Evolutionary conservation across 192 early-diverging fungal genomes (phyloP), one percentile per base, ranked within the genome.

Genomic region (Bifiguratus adelaidae): DNA sequence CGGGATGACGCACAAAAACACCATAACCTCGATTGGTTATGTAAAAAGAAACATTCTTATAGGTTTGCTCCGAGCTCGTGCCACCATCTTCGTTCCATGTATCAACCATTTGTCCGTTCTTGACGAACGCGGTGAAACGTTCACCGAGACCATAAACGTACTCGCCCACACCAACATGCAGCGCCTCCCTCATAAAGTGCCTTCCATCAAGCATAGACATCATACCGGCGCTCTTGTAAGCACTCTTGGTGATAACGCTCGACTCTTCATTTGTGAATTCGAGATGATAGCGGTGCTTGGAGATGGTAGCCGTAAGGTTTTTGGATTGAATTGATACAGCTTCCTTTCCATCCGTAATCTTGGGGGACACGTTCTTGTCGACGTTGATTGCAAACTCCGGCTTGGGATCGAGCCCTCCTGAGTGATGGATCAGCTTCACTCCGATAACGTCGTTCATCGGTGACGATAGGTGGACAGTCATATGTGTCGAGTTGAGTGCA

Each of bases 61-160:
- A 45, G 3, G 44, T 30, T 8, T 30, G 29, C 29, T 30, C 44
- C 1, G 44, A 45, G 16, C 44, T 45, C 3, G 44, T 45, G 21
- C 44, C 44, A 30, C 44, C 44, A 19, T 45, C 44, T 26, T 45
- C 44, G 44, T 45, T 45, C 44, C 44, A 45, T 3, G 44, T 45
- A 6, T 45, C 44, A 12, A 45, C 32, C 7, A 30, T 30, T 28
- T 45, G 44, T 20, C 44, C 44, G 5, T 45, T 45, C 44, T 45
- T 45, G 15, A 45, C 22, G 15, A 13, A 45, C 16, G 44, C 28
- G 12, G 28, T 30, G 20, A 45, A 45, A 1, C 44, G 25, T 20
- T 45, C 44, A 30, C 44, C 44, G 15, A 45, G 11, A 29, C 44
- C 44, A 29, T 45, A 45, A 28, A 45, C 44, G 32, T 45, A 45